Evolutionary conservation across 805 yeast species (phyloP).

Genomic region (Cyberlindnera nakhonratchasimensis): DNA sequence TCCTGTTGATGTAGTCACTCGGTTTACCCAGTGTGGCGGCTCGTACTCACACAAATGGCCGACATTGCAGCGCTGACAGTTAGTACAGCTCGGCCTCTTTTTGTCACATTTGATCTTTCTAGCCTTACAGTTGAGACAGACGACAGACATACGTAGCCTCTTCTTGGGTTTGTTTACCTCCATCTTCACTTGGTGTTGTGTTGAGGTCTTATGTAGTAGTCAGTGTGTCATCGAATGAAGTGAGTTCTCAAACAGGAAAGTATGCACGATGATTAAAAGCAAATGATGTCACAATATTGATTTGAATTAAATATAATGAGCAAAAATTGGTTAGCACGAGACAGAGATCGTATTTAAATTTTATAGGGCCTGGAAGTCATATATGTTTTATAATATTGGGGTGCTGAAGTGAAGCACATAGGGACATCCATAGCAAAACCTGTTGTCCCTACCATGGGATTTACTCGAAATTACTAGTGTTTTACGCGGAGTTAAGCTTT

Average conservation of each 20-base stretch:
- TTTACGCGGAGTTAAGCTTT: too few relatives aligned
- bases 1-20: slow-evolving; percentile 15
- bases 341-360: too few relatives aligned
- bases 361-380: too few relatives aligned
- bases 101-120: slow-evolving; percentile 43
- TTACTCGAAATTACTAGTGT: too few relatives aligned
- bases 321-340: too few relatives aligned
- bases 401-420: too few relatives aligned
- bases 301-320: too few relatives aligned
- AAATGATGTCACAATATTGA: too few relatives aligned
- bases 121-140: slow-evolving; percentile 36
- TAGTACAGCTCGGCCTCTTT: slow-evolving; percentile 34
- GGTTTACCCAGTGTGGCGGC: slow-evolving; percentile 28
- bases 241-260: not conserved
- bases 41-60: slow-evolving; percentile 28
- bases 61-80: slow-evolving; percentile 32
- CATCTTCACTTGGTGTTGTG: not conserved
- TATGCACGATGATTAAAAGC: too few relatives aligned
- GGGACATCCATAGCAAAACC: too few relatives aligned
- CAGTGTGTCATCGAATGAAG: not conserved
- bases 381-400: too few relatives aligned
- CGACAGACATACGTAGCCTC: slow-evolving; percentile 37
- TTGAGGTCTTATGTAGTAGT: not conserved
- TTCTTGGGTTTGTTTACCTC: slow-evolving; percentile 21
- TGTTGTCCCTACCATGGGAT: too few relatives aligned